Conservation (phyloP, 495 filamentous ascomycete species). For the Bacidia rubella region DNA sequence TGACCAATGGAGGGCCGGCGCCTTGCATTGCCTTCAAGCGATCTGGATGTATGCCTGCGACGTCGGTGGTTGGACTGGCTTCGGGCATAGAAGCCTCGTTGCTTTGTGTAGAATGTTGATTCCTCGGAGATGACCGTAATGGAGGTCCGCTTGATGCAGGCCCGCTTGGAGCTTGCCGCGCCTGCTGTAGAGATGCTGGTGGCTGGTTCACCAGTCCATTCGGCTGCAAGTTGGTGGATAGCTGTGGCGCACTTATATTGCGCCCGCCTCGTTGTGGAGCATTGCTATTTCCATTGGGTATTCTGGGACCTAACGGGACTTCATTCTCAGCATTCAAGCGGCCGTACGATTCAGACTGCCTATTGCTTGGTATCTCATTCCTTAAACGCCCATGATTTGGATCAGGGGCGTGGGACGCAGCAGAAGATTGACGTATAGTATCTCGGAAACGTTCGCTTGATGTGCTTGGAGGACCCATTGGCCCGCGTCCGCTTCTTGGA, state of each 20-base stretch:
- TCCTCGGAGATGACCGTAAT: conserved; percentile 11
- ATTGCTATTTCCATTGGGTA: conserved; percentile 17
- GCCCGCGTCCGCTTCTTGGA: conserved; percentile 13
- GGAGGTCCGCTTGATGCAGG: conserved; percentile 6
- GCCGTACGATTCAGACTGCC: conserved; percentile 19
- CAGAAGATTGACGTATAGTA: conserved; percentile 7
- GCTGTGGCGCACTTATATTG: conserved; percentile 16
- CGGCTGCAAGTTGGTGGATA: conserved; percentile 11
- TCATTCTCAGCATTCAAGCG: conserved; percentile 16
- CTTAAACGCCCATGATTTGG: conserved; percentile 16
- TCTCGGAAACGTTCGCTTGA: conserved; percentile 16
- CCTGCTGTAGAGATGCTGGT: conserved; percentile 4
- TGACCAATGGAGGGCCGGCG: conserved; percentile 2
- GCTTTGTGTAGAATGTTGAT: conserved; percentile 5
- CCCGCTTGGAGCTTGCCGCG: conserved; percentile 15
- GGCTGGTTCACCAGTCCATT: neutral
- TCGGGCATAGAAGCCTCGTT: conserved; percentile 5
- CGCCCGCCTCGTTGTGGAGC: conserved; percentile 10
- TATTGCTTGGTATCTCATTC: conserved; percentile 12
- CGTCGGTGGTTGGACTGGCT: conserved; percentile 11
- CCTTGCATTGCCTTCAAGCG: conserved; percentile 19
- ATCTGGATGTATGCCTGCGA: conserved; percentile 19
- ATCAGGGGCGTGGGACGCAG: conserved; percentile 9
- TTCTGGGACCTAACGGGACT: conserved; percentile 17
- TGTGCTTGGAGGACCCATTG: conserved; percentile 3